Evolutionary conservation across 2,329 filamentous ascomycete genomes (phyloP).

Genomic region (Aspergillus versicolor): DNA sequence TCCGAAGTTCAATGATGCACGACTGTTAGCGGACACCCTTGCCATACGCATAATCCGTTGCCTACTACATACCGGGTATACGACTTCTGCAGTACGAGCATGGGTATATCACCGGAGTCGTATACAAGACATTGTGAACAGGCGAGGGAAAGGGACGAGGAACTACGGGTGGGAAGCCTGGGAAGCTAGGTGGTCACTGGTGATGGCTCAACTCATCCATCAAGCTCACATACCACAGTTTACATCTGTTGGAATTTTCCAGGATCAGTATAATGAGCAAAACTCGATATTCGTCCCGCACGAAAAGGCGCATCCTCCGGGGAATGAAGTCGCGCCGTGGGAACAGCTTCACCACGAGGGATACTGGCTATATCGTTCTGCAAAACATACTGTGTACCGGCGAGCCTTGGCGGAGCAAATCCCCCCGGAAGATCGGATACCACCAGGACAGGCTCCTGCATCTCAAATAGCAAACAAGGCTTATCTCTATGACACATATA

Average conservation of each 20-base stretch:
- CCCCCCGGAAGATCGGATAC: constrained; percentile 57
- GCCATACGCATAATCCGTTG: constrained; percentile 80
- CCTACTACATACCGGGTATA: constrained; percentile 74
- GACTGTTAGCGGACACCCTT: constrained; percentile 78
- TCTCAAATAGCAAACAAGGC: constrained; percentile 55
- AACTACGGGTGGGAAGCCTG: constrained; percentile 95
- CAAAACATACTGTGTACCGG: constrained; percentile 52
- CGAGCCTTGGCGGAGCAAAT: constrained; percentile 55
- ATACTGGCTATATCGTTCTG: constrained; percentile 59
- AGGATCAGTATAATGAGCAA: constrained; percentile 24
- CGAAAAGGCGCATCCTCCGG: constrained; percentile 51
- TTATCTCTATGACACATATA: constrained; percentile 59
- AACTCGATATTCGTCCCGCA: constrained; percentile 47
- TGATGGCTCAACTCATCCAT: constrained; percentile 61
- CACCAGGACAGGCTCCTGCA: constrained; percentile 56
- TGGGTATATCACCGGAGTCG: constrained; percentile 77
- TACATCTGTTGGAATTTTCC: constrained; percentile 28
- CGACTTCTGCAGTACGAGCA: constrained; percentile 73
- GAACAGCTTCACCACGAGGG: constrained; percentile 61
- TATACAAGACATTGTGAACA: constrained; percentile 74
- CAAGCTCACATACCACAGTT: constrained; percentile 52
- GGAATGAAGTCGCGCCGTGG: constrained; percentile 57
- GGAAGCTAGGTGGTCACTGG: constrained; percentile 71
- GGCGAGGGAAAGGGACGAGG: constrained; percentile 77
- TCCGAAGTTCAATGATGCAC: constrained; percentile 86